These are phyloP conservation scores for Coemansia sp. DNA, from an alignment of 192 early-diverging fungal species.

Conservation along the genomic window DNA sequence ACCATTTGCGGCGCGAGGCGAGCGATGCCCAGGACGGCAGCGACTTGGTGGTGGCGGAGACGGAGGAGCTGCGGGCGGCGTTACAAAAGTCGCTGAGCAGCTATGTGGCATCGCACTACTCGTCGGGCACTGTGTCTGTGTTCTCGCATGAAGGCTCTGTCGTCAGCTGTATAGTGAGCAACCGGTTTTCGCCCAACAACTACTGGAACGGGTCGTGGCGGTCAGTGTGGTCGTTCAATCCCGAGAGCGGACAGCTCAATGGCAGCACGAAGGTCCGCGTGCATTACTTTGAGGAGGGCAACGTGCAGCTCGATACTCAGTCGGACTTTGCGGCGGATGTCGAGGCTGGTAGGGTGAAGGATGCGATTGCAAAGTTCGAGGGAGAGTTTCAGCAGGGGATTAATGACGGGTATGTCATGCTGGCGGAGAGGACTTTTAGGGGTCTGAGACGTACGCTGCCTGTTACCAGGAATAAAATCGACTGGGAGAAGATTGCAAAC, in stretches of 20 bases:
- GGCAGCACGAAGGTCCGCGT: conserved; percentile 79
- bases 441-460: conserved; percentile 86
- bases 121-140: conserved; percentile 66
- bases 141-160: conserved; percentile 54
- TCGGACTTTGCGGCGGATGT: conserved; percentile 62
- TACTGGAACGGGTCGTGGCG: conserved; percentile 98
- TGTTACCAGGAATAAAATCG: conserved; percentile 86
- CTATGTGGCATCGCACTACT: conserved; percentile 81
- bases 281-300: conserved; percentile 99
- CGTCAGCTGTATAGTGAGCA: conserved; percentile 70
- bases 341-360: background rate
- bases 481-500: conserved; percentile 80
- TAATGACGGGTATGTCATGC: conserved; percentile 76
- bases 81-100: conserved; percentile 63
- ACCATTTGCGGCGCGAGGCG: conserved; percentile 73
- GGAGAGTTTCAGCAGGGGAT: conserved; percentile 80
- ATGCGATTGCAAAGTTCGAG: conserved; percentile 62
- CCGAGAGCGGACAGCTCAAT: conserved; percentile 61
- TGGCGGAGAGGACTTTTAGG: conserved; percentile 89
- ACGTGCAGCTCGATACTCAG: conserved; percentile 88
- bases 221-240: conserved; percentile 73
- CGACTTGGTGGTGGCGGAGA: background rate
- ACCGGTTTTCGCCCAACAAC: conserved; percentile 90
- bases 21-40: conserved; percentile 21
- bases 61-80: conserved; percentile 42